A percentile compares a stretch with the other conserved stretches of the same genome.
Conservation (phyloP, 805 yeast genomes). For the Candida chilensis region DNA sequence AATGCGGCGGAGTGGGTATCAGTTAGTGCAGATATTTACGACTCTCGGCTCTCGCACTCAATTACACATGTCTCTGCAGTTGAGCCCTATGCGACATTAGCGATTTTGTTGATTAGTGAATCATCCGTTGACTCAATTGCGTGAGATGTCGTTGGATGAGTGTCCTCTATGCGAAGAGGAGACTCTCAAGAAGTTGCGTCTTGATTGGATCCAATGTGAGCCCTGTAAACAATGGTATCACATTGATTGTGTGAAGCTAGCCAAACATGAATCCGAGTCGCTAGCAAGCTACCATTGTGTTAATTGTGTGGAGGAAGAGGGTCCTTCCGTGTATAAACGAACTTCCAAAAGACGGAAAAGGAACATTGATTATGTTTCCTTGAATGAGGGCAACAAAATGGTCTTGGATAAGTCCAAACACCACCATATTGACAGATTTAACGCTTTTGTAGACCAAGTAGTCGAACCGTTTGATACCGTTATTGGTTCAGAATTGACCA, state of each 20-base stretch:
- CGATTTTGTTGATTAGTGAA: not conserved
- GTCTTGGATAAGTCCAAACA: constrained; percentile 36
- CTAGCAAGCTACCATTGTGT: constrained; percentile 48
- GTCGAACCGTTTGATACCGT: constrained; percentile 16
- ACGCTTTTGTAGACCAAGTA: constrained; percentile 3
- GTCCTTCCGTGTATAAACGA: constrained; percentile 42
- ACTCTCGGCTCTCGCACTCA: too few species aligned
- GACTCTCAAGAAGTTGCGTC: constrained; percentile 5
- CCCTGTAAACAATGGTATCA: constrained; percentile 49
- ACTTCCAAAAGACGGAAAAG: constrained; percentile 41
- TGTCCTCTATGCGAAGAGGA: constrained; percentile 7
- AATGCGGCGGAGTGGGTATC: too few species aligned
- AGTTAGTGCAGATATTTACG: too few species aligned
- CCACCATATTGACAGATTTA: constrained; percentile 33
- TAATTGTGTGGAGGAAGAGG: constrained; percentile 31
- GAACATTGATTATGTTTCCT: constrained; percentile 67
- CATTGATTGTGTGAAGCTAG: constrained; percentile 31
- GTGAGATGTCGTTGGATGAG: constrained; percentile 5
- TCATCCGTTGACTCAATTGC: constrained; percentile 2
- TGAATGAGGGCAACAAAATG: constrained; percentile 59
- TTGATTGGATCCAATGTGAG: constrained; percentile 51
- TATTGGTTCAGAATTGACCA: constrained; percentile 21
- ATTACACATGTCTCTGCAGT: too few species aligned
- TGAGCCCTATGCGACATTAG: too few species aligned
- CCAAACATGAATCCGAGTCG: constrained; percentile 20